Evolutionary conservation across 768 basidiomycete genomes (phyloP).

Genomic region (Boletus edulis): DNA sequence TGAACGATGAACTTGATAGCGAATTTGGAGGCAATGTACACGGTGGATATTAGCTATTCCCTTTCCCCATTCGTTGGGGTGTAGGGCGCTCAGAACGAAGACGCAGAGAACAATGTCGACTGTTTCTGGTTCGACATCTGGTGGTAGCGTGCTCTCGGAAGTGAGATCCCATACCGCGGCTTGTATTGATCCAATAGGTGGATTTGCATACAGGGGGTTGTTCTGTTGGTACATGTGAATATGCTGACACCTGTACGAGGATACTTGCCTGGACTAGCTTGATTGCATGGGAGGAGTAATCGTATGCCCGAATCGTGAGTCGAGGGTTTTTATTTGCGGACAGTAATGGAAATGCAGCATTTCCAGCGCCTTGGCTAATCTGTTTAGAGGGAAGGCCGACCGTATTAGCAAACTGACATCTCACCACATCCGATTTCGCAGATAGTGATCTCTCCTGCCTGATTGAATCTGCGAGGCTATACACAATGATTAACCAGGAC

Average conservation of each 20-base stretch:
- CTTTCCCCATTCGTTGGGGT: conserved; percentile 86
- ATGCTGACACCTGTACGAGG: not conserved
- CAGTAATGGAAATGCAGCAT: conserved; percentile 87
- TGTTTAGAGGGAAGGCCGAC: not conserved
- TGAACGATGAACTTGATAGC: not conserved
- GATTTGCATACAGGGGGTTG: conserved; percentile 65
- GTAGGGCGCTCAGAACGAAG: conserved; percentile 91
- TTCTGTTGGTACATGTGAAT: conserved; percentile 41
- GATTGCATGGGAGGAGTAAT: conserved; percentile 88
- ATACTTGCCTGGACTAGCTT: conserved; percentile 77
- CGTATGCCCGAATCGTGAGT: conserved; percentile 76
- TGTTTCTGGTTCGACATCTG: conserved; percentile 58
- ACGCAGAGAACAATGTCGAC: conserved; percentile 91
- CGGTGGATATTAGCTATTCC: conserved; percentile 79
- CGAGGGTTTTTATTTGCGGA: conserved; percentile 79
- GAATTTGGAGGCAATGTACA: conserved; percentile 40
- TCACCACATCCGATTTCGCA: conserved; percentile 91
- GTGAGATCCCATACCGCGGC: conserved; percentile 93
- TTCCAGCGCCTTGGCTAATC: conserved; percentile 74
- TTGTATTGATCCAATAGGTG: conserved; percentile 67
- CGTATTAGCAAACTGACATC: conserved; percentile 14
- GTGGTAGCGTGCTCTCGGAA: conserved; percentile 56
- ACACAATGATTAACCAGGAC: not conserved
- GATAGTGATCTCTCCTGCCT: conserved; percentile 78
- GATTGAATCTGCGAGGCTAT: conserved; percentile 5